phyloP scores from a whole-genome alignment of 2,329 filamentous ascomycete species.

The Onygena corvina region DNA sequence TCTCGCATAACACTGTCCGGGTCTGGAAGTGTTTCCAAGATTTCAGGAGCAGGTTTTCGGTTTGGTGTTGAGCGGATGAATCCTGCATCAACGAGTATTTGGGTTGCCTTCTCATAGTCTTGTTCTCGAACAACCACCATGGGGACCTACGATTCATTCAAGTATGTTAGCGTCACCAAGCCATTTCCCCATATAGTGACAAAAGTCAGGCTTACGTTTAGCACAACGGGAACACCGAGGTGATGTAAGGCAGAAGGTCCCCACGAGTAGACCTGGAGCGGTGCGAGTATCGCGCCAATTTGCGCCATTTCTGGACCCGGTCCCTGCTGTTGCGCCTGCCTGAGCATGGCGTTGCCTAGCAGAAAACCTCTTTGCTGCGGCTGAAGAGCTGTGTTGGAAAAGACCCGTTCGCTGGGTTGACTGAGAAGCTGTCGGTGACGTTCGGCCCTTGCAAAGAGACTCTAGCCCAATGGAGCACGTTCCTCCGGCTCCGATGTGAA shows the following conservation, averaged over 20 bases:
- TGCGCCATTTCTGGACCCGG: too few species aligned
- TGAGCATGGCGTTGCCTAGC: too few species aligned
- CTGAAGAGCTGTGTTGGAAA: too few species aligned
- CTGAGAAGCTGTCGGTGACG: too few species aligned
- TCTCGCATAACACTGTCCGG: constrained; percentile 14
- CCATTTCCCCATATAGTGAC: not conserved
- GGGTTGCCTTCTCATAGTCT: constrained; percentile 15
- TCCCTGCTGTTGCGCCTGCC: too few species aligned
- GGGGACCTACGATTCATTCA: constrained; percentile 9
- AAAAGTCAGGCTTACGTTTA: constrained; percentile 13
- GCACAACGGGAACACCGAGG: constrained; percentile 18
- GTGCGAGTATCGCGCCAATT: constrained; percentile 17
- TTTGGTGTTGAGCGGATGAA: constrained; percentile 17
- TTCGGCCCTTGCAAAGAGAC: too few species aligned
- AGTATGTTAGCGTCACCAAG: constrained; percentile 11
- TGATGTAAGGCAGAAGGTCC: constrained; percentile 17
- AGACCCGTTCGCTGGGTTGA: too few species aligned
- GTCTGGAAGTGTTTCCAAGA: constrained; percentile 9
- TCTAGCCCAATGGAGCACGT: too few species aligned
- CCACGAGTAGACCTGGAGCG: constrained; percentile 18
- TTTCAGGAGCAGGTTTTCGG: constrained; percentile 14
- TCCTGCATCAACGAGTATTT: constrained; percentile 18
- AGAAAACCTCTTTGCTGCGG: too few species aligned
- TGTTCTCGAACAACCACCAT: constrained; percentile 20
- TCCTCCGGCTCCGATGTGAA: too few species aligned